Evolutionary conservation across 768 basidiomycete genomes (phyloP).

Genomic region (Lactifluus echinatus): DNA sequence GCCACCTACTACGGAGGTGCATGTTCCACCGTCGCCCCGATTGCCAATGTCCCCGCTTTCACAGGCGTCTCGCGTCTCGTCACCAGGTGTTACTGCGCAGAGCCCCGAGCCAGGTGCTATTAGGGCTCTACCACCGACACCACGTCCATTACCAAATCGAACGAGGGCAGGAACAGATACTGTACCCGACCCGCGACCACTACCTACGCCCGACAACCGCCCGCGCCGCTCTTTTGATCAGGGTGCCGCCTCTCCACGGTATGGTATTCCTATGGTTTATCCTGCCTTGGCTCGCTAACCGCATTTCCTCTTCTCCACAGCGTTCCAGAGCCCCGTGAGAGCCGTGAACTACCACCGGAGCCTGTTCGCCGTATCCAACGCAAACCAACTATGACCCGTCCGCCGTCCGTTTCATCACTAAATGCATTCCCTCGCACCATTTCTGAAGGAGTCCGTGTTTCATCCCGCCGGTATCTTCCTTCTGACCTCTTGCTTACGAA

Average conservation of each 20-base stretch:
- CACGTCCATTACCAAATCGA: constrained; percentile 14
- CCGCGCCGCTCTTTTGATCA: constrained; percentile 35
- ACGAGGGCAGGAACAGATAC: constrained; percentile 15
- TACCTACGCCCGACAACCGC: constrained; percentile 5
- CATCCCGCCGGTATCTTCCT: constrained; percentile 3
- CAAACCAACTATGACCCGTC: constrained; percentile 19
- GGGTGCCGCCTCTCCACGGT: constrained; percentile 35
- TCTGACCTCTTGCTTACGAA: not conserved
- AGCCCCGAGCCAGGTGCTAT: constrained; percentile 1
- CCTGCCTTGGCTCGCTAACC: not conserved
- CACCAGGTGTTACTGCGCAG: not conserved
- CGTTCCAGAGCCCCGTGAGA: constrained; percentile 7
- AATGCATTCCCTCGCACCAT: constrained; percentile 10
- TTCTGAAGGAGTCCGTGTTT: constrained; percentile 21
- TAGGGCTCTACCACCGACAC: constrained; percentile 8
- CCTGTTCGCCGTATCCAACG: constrained; percentile 18
- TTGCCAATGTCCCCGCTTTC: not conserved
- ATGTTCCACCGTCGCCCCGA: not conserved
- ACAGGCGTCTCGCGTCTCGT: not conserved
- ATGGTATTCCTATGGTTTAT: constrained; percentile 1
- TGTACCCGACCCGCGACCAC: constrained; percentile 22
- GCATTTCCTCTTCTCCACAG: constrained; percentile 8
- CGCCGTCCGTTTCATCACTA: constrained; percentile 14
- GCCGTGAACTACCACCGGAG: constrained; percentile 11
- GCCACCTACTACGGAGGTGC: not conserved